Evolutionary conservation across 768 basidiomycete species (phyloP).

Genomic region (Collybiopsis luxurians): DNA sequence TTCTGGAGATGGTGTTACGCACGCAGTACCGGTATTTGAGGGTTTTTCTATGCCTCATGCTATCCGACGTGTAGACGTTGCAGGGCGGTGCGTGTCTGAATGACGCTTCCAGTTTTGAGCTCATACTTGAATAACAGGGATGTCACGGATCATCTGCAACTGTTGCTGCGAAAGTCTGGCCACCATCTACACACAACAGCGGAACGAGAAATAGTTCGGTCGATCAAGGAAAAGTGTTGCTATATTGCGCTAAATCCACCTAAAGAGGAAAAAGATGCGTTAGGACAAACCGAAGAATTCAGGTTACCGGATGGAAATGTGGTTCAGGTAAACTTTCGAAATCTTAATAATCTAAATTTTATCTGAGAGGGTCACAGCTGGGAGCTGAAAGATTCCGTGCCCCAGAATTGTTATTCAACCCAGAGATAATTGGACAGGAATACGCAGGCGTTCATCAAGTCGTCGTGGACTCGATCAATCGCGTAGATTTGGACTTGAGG

Average conservation of each 20-base stretch:
- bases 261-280: constrained; percentile 92
- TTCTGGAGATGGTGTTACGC: constrained; percentile 98
- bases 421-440: constrained; percentile 93
- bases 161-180: constrained; percentile 90
- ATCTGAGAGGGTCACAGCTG: constrained; percentile 50
- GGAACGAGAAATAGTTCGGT: constrained; percentile 93
- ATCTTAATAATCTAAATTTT: neutral
- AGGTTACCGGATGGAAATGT: constrained; percentile 93
- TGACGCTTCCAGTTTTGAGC: neutral
- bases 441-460: constrained; percentile 98
- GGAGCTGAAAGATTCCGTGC: constrained; percentile 95
- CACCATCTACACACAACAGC: constrained; percentile 96
- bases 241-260: constrained; percentile 90
- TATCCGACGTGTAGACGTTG: constrained; percentile 92
- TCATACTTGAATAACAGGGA: constrained; percentile 51
- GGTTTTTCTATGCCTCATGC: constrained; percentile 99
- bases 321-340: constrained; percentile 60
- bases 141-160: constrained; percentile 93
- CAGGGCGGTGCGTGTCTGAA: constrained; percentile 67
- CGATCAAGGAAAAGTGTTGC: constrained; percentile 98
- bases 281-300: constrained; percentile 82
- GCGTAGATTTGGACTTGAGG: constrained; percentile 93
- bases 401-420: constrained; percentile 97
- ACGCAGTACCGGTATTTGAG: constrained; percentile 98
- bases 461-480: constrained; percentile 95